Evolutionary conservation across 139 green algal species (phyloP).

Genomic region (Tetraselmis striata): DNA sequence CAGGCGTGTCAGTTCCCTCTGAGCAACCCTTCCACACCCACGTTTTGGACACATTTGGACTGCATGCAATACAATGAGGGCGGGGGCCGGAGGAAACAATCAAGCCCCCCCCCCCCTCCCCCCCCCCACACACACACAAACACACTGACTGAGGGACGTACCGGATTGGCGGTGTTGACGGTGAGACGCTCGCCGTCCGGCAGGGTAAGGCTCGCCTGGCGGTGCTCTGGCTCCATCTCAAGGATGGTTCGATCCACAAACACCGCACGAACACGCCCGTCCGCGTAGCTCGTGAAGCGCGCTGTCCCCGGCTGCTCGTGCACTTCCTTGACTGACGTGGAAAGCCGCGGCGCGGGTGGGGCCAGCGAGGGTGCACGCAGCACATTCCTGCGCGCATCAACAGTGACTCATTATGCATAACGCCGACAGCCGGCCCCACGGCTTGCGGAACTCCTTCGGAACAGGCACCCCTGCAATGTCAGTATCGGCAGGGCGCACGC

Average conservation of each 20-base stretch:
- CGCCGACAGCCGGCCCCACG: not conserved
- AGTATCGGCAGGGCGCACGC: not conserved
- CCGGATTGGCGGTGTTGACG: not conserved
- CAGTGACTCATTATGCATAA: not conserved
- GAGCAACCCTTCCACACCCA: too few species aligned
- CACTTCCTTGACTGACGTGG: conserved; percentile 20
- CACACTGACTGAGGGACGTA: not conserved
- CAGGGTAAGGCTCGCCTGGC: not conserved
- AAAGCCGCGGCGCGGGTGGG: not conserved
- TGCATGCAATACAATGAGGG: not conserved
- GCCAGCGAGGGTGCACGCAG: not conserved
- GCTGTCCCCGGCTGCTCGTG: conserved; percentile 40
- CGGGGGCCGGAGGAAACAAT: not conserved
- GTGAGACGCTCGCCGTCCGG: not conserved
- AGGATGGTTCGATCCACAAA: conserved; percentile 59
- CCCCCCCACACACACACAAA: not conserved
- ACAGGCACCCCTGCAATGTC: too few species aligned
- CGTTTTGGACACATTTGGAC: not conserved
- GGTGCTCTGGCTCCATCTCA: conserved; percentile 26
- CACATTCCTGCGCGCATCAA: not conserved
- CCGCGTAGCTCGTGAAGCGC: conserved; percentile 42
- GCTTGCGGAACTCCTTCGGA: too few species aligned
- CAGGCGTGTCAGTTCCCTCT: too few species aligned
- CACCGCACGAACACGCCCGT: conserved; percentile 44
- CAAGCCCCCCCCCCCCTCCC: too few species aligned